These are phyloP conservation scores for Bonia amplexicaulis DNA, from an alignment of 176 grass and related monocot genomes.

Conservation along the genomic window DNA sequence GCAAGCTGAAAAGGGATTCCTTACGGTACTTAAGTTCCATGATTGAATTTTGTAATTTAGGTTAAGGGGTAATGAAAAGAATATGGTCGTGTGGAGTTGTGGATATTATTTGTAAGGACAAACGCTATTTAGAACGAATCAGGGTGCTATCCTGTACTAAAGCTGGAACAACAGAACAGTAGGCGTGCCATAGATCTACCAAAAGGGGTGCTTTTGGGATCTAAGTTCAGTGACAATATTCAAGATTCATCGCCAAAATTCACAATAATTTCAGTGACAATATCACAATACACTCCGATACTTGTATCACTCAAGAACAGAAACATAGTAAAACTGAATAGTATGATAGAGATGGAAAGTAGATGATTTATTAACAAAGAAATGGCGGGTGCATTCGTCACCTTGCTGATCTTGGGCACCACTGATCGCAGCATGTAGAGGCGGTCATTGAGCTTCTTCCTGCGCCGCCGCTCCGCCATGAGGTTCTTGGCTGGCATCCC, in stretches of 20 bases:
- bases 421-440: slow-evolving; percentile 82
- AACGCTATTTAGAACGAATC: not conserved
- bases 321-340: not conserved
- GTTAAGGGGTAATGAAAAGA: not conserved
- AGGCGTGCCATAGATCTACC: slow-evolving; percentile 6
- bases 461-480: slow-evolving; percentile 72
- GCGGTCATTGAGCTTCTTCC: slow-evolving; percentile 83
- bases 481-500: slow-evolving; percentile 78
- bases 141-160: not conserved
- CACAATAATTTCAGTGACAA: not conserved
- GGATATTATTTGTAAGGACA: not conserved
- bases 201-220: slow-evolving; percentile 16
- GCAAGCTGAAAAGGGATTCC: not conserved
- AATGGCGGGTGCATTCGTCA: slow-evolving; percentile 6
- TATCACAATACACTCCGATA: not conserved
- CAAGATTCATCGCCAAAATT: slow-evolving; percentile 19
- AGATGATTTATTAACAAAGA: not conserved
- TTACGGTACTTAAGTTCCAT: not conserved
- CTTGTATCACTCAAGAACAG: not conserved
- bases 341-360: not conserved
- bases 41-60: not conserved
- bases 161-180: not conserved
- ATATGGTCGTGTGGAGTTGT: not conserved
- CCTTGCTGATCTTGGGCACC: slow-evolving; percentile 88
- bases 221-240: not conserved